Percentiles rank a stretch among this genome's conserved stretches.
Conservation (phyloP, 2,329 filamentous ascomycete species). For the Neofusicoccum kwambonambiense region DNA sequence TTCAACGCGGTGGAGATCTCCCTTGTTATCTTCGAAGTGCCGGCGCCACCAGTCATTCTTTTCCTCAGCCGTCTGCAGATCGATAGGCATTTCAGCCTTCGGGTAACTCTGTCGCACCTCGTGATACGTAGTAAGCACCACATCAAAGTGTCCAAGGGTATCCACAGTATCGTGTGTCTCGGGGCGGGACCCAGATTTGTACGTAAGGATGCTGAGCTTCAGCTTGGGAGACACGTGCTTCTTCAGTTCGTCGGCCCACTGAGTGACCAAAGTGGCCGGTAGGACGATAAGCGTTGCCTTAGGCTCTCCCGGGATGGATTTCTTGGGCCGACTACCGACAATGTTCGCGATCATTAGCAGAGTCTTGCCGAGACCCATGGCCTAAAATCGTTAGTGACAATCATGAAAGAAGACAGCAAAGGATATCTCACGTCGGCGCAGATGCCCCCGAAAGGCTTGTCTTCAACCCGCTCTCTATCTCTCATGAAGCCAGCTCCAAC, state of each 20-base stretch:
- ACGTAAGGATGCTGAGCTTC: constrained; percentile 26
- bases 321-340: constrained; percentile 35
- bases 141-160: constrained; percentile 28
- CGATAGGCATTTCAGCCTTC: constrained; percentile 36
- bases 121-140: constrained; percentile 44
- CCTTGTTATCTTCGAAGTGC: constrained; percentile 29
- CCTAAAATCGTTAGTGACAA: background rate
- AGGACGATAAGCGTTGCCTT: constrained; percentile 46
- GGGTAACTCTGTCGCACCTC: constrained; percentile 45
- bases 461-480: constrained; percentile 43
- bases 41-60: constrained; percentile 42
- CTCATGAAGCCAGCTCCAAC: constrained; percentile 56
- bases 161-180: constrained; percentile 23
- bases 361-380: constrained; percentile 25
- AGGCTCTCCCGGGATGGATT: background rate
- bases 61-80: constrained; percentile 36
- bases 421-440: constrained; percentile 33
- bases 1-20: constrained; percentile 30
- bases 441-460: constrained; percentile 42
- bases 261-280: constrained; percentile 37
- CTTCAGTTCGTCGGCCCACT: constrained; percentile 40
- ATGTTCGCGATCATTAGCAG: constrained; percentile 39
- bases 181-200: constrained; percentile 26
- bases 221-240: constrained; percentile 25
- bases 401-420: background rate